Evolutionary conservation across 768 basidiomycete genomes (phyloP).

Genomic region (Hypholoma fasciculare): DNA sequence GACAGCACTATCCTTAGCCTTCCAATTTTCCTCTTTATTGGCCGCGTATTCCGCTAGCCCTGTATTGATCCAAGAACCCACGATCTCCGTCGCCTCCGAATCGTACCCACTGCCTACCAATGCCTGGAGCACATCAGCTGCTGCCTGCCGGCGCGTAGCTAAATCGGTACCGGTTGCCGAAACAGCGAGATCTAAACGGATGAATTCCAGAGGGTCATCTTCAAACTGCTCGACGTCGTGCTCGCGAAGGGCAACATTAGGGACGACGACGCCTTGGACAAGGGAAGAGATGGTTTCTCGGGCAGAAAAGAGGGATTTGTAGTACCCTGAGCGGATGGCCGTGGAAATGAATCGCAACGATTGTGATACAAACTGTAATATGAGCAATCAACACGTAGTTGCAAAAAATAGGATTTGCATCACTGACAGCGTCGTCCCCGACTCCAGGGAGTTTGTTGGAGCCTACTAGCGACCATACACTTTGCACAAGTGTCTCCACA

Average conservation of each 20-base stretch:
- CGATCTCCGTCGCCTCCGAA: slow-evolving; percentile 82
- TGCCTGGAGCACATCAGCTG: slow-evolving; percentile 93
- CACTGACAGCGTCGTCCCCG: slow-evolving; percentile 70
- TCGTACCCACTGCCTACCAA: slow-evolving; percentile 83
- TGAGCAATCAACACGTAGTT: not conserved
- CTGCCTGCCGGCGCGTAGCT: slow-evolving; percentile 88
- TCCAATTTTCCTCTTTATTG: slow-evolving; percentile 71
- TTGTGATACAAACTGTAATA: slow-evolving; percentile 85
- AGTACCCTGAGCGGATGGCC: slow-evolving; percentile 85
- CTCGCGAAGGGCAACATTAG: slow-evolving; percentile 87
- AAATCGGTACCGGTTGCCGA: slow-evolving; percentile 65
- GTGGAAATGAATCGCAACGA: slow-evolving; percentile 90
- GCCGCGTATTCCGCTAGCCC: slow-evolving; percentile 70
- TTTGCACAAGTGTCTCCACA: slow-evolving; percentile 75
- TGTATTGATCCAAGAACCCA: slow-evolving; percentile 78
- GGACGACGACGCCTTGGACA: slow-evolving; percentile 87
- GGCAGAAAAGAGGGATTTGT: slow-evolving; percentile 78
- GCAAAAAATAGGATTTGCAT: not conserved
- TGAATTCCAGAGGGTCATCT: slow-evolving; percentile 95
- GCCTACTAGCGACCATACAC: slow-evolving; percentile 89
- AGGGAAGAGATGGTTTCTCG: slow-evolving; percentile 81
- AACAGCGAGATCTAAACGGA: slow-evolving; percentile 80
- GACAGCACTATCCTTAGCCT: slow-evolving; percentile 90
- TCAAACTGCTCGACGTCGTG: slow-evolving; percentile 96
- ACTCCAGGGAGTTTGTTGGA: slow-evolving; percentile 67